Evolutionary conservation across 306 rosid species (phyloP).

Genomic region (Ochetophila trinervis): DNA sequence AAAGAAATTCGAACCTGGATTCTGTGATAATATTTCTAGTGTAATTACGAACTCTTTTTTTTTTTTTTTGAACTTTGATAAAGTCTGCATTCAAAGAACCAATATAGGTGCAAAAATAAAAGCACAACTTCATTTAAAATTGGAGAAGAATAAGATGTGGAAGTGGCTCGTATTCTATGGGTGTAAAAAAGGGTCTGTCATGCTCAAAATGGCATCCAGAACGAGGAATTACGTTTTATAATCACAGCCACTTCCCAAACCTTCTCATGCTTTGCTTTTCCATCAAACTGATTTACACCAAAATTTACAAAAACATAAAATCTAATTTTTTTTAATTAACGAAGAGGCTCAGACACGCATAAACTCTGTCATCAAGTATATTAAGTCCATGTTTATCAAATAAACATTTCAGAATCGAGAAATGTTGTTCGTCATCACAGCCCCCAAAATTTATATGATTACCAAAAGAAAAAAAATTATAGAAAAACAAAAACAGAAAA

Average conservation of each 20-base stretch:
- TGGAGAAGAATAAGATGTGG: not conserved
- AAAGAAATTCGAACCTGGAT: too few relatives aligned
- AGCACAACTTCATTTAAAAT: not conserved
- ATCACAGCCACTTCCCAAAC: slow-evolving; percentile 15
- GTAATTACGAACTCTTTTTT: too few relatives aligned
- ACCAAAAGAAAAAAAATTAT: not conserved
- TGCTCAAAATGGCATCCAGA: slow-evolving; percentile 12
- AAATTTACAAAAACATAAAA: not conserved
- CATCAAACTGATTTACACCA: not conserved
- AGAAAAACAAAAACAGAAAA: not conserved
- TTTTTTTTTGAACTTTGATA: too few relatives aligned
- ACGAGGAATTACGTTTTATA: slow-evolving; percentile 4
- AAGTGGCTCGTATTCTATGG: slow-evolving; percentile 26
- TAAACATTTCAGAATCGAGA: slow-evolving; percentile 57
- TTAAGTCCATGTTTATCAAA: slow-evolving; percentile 26
- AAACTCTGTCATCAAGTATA: slow-evolving; percentile 54
- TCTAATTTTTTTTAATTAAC: not conserved
- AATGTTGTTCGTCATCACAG: slow-evolving; percentile 54
- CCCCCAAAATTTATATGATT: slow-evolving; percentile 17
- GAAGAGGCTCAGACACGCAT: slow-evolving; percentile 78
- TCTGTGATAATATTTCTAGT: too few relatives aligned
- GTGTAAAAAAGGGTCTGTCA: slow-evolving; percentile 16
- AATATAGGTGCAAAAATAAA: not conserved
- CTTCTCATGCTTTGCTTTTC: not conserved
- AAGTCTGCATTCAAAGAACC: not conserved